Conservation (phyloP, 345 rosid species). For the Hevea brasiliensis region DNA sequence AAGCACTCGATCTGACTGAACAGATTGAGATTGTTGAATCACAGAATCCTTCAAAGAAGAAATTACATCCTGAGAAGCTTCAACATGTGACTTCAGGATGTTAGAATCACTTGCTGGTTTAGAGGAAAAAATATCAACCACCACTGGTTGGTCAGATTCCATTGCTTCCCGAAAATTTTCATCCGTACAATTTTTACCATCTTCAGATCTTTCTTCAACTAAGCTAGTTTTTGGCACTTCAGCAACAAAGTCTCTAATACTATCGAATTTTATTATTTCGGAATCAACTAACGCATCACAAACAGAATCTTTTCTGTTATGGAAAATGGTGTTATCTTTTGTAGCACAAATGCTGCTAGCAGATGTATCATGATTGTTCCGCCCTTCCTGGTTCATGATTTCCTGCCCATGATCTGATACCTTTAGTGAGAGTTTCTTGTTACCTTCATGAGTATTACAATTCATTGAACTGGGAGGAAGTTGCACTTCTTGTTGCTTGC, state of each 20-base stretch:
- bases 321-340: constrained; percentile 13
- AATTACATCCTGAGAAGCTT: constrained; percentile 19
- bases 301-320: constrained; percentile 25
- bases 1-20: constrained; percentile 24
- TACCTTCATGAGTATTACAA: constrained; percentile 26
- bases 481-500: constrained; percentile 34
- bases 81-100: constrained; percentile 14
- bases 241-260: constrained; percentile 12
- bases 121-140: constrained; percentile 13
- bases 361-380: constrained; percentile 9
- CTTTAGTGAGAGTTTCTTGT: constrained; percentile 22
- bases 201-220: constrained; percentile 19
- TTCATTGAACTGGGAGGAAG: constrained; percentile 23
- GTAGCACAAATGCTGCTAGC: constrained; percentile 18
- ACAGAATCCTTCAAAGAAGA: constrained; percentile 21
- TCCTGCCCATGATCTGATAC: constrained; percentile 23
- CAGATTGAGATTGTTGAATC: constrained; percentile 22
- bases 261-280: constrained; percentile 6
- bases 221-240: constrained; percentile 9
- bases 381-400: constrained; percentile 22
- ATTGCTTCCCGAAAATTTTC: constrained; percentile 14
- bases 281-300: constrained; percentile 23
- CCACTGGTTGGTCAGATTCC: constrained; percentile 18
- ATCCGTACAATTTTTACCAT: not conserved
- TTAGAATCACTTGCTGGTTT: constrained; percentile 16